Conservation (phyloP, 2,329 filamentous ascomycete genomes). For the Coniochaeta sp. region DNA sequence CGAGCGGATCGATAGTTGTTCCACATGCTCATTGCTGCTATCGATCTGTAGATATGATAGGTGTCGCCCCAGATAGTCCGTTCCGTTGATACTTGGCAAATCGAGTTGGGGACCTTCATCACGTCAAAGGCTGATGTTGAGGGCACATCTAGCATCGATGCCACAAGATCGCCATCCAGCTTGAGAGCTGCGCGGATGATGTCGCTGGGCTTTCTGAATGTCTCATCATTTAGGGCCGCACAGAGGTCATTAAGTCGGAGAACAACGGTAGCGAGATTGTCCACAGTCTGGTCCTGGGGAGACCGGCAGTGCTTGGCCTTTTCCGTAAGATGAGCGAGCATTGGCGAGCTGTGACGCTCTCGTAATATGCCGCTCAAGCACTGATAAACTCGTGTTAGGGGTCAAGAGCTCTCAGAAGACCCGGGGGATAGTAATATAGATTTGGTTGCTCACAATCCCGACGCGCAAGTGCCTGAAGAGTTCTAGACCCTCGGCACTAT, state of each 20-base stretch:
- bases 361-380: background rate
- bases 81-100: background rate
- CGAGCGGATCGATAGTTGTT: background rate
- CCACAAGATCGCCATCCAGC: background rate
- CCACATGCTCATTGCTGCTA: background rate
- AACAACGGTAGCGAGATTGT: background rate
- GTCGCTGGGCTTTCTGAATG: background rate
- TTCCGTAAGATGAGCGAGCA: background rate
- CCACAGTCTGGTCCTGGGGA: background rate
- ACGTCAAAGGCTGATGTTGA: background rate
- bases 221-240: background rate
- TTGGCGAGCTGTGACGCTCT: background rate
- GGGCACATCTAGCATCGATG: background rate
- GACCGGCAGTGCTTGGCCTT: background rate
- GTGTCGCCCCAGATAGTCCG: background rate
- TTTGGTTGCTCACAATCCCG: background rate
- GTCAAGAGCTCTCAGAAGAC: background rate
- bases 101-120: background rate
- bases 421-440: background rate
- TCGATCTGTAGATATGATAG: background rate
- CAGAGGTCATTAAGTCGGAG: background rate
- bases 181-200: background rate
- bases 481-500: background rate
- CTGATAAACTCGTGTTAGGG: background rate
- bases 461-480: background rate